Percentiles rank a stretch among this genome's conserved stretches.
Conservation (phyloP, 116 monocot species). For the Phalaenopsis hybrid region DNA sequence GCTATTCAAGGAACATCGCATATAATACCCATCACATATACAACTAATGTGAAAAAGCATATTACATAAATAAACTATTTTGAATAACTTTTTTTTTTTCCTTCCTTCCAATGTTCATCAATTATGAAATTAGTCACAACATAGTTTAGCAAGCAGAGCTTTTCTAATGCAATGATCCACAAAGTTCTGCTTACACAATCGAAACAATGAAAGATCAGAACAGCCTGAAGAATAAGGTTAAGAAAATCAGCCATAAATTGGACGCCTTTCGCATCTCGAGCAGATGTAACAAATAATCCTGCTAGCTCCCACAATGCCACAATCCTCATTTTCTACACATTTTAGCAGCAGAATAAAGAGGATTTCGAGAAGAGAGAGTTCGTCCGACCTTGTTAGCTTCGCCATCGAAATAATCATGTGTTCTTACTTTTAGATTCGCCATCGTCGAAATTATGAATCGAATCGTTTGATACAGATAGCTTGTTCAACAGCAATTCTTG, state of each 20-base stretch:
- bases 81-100: no score
- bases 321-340: no score
- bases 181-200: background rate
- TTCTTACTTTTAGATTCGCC: background rate
- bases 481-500: conserved; percentile 54
- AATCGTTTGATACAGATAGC: conserved; percentile 1
- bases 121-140: background rate
- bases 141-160: background rate
- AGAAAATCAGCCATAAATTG: background rate
- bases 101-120: background rate
- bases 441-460: background rate
- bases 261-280: background rate
- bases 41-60: no score
- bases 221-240: background rate
- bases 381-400: no score
- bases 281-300: background rate
- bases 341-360: no score
- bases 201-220: background rate
- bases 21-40: no score
- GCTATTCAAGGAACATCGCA: no score
- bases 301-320: background rate
- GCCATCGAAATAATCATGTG: background rate
- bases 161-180: background rate
- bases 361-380: no score
- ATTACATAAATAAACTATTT: no score